Evolutionary conservation across 2,329 filamentous ascomycete species (phyloP).

Genomic region (Claviceps quebecensis): DNA sequence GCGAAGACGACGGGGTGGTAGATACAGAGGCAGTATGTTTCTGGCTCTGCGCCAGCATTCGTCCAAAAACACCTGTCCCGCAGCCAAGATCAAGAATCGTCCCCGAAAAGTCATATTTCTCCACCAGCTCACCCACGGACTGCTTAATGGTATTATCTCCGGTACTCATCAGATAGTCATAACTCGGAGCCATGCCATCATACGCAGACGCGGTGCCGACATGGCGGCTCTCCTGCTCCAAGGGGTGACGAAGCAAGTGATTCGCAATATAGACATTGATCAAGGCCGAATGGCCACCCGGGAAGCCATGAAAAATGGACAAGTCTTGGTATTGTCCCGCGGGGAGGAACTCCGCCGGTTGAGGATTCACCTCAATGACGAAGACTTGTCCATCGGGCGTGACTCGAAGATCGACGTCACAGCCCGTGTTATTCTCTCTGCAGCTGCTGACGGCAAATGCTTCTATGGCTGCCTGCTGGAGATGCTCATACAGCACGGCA

Average conservation of each 20-base stretch:
- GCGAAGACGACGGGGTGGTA: too few relatives aligned
- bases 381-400: neutral
- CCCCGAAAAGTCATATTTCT: neutral
- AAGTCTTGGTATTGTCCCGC: neutral
- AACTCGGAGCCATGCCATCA: neutral
- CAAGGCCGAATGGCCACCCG: neutral
- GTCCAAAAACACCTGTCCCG: neutral
- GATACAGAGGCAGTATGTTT: neutral
- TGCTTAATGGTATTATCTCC: neutral
- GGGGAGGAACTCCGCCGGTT: neutral
- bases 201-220: neutral
- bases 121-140: neutral
- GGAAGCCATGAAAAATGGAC: neutral
- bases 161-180: neutral
- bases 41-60: neutral
- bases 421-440: neutral
- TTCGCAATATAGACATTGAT: constrained; percentile 1
- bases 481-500: neutral
- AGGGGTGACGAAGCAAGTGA: neutral
- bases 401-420: constrained; percentile 1
- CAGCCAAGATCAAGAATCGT: neutral
- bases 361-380: neutral
- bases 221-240: neutral
- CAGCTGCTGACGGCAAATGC: neutral
- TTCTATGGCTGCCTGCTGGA: neutral